Evolutionary conservation across 345 rosid genomes (phyloP).

Genomic region (Camelina sativa): DNA sequence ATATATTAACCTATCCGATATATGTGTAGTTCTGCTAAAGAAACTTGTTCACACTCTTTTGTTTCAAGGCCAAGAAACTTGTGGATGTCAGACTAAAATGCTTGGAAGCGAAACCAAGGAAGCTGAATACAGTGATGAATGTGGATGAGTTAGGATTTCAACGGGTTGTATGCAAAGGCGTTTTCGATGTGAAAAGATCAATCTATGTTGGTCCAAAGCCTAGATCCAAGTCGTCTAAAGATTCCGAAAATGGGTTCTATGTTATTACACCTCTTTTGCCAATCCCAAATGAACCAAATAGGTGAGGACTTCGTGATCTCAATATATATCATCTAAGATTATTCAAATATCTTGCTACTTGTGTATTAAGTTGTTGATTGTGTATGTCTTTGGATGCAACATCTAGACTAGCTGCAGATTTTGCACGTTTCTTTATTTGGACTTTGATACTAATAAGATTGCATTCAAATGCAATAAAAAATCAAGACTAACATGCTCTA

Average conservation of each 20-base stretch:
- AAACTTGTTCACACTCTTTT: background rate
- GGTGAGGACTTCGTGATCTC: conserved; percentile 44
- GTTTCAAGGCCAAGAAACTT: conserved; percentile 52
- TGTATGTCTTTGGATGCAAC: background rate
- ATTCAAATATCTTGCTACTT: background rate
- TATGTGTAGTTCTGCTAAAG: background rate
- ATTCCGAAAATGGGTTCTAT: conserved; percentile 78
- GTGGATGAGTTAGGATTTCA: conserved; percentile 62
- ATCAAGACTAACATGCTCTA: background rate
- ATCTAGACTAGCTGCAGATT: background rate
- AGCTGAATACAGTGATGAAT: conserved; percentile 46
- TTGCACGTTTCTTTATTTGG: background rate
- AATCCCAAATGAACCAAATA: conserved; percentile 53
- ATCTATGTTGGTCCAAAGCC: conserved; percentile 89
- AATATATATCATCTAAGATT: background rate
- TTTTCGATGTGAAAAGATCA: conserved; percentile 64
- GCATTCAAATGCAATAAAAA: background rate
- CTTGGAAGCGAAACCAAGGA: conserved; percentile 65
- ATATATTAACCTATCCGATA: background rate
- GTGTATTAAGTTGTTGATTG: background rate
- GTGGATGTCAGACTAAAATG: conserved; percentile 58
- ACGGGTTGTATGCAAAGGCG: conserved; percentile 66
- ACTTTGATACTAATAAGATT: background rate
- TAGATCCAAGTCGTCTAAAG: conserved; percentile 78
- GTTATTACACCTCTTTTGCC: conserved; percentile 79